phyloP scores from a whole-genome alignment of 2,329 filamentous ascomycete species.

The Penicillium crustosum region DNA sequence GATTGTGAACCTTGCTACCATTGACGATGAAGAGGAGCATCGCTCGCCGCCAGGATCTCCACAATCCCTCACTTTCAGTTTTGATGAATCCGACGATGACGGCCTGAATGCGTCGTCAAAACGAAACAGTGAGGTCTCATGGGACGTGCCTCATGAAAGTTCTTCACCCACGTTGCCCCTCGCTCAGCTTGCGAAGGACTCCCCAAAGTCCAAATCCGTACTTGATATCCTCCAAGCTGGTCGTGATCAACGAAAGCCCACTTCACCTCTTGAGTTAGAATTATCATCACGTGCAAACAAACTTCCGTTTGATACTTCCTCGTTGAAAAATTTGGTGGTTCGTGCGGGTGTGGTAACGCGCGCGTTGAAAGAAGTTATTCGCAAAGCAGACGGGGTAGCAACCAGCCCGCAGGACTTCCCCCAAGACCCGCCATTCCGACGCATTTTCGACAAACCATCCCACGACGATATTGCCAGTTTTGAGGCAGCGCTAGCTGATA shows the following conservation, averaged over 20 bases:
- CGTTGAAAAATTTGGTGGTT: slow-evolving; percentile 60
- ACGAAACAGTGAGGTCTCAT: slow-evolving; percentile 33
- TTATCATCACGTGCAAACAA: slow-evolving; percentile 45
- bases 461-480: slow-evolving; percentile 34
- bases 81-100: slow-evolving; percentile 58
- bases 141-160: slow-evolving; percentile 28
- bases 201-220: slow-evolving; percentile 61
- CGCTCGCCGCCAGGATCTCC: slow-evolving; percentile 53
- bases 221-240: slow-evolving; percentile 59
- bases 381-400: slow-evolving; percentile 50
- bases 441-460: slow-evolving; percentile 48
- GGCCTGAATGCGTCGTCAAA: slow-evolving; percentile 37
- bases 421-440: slow-evolving; percentile 48
- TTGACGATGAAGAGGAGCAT: slow-evolving; percentile 60
- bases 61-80: slow-evolving; percentile 58
- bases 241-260: slow-evolving; percentile 38
- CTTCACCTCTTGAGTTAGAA: slow-evolving; percentile 25
- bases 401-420: slow-evolving; percentile 31
- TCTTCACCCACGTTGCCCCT: slow-evolving; percentile 32
- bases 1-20: slow-evolving; percentile 65
- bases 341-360: slow-evolving; percentile 51
- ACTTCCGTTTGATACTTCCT: slow-evolving; percentile 66
- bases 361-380: slow-evolving; percentile 51
- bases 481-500: slow-evolving; percentile 28
- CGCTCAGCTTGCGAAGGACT: slow-evolving; percentile 54